Evolutionary conservation across 306 rosid species (phyloP), one percentile per base, ranked within the genome.

Genomic region (Amphicarpaea edgeworthii): DNA sequence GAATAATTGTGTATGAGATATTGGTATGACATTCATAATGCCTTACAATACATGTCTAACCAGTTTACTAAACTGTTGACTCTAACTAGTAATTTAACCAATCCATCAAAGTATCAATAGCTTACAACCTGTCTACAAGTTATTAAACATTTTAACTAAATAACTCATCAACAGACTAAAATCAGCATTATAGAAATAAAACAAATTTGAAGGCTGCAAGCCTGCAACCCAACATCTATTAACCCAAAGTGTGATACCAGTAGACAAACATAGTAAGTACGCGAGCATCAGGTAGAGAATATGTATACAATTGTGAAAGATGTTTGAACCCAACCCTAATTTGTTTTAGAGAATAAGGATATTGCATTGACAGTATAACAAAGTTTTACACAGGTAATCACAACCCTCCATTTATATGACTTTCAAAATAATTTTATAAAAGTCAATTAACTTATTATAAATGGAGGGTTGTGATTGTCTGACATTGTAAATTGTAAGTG

Each of bases 121-220:
- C 34, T 71, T 12, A 54, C 76, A 38, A 72, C 17, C 16, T 54
- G 23, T 72, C 23, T 9, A 40, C 23, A 28, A 68, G 17, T 49
- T 32, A 70, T 51, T 43, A 45, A 67, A 50, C 23, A 17, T 17
- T 50, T 50, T 3, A 50, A 67, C 54, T 6, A 51, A 47, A 53
- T 70, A 50, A 34, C 49, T 20, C 50, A 70, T 12, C 34, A 34
- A 70, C 16, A 34, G 12, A 34, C 34, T 37, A 70, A 51, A 32
- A 37, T 50, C 49, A 12, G 45, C 34, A 51, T 51, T 7, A 32
- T 16, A 12, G 37, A 53, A 58, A 42, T 40, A 45, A 57, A 26
- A 16, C 34, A 73, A 28, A 73, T n/a, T 73, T 42, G 58, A 73
- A 58, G 45, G 63, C 47, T 11, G 34, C 34, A 53, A 46, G 51